A percentile compares a stretch with the other conserved stretches of the same genome.
phyloP scores from a whole-genome alignment of 2,329 filamentous ascomycete genomes.

The Dendryphion nanum region DNA sequence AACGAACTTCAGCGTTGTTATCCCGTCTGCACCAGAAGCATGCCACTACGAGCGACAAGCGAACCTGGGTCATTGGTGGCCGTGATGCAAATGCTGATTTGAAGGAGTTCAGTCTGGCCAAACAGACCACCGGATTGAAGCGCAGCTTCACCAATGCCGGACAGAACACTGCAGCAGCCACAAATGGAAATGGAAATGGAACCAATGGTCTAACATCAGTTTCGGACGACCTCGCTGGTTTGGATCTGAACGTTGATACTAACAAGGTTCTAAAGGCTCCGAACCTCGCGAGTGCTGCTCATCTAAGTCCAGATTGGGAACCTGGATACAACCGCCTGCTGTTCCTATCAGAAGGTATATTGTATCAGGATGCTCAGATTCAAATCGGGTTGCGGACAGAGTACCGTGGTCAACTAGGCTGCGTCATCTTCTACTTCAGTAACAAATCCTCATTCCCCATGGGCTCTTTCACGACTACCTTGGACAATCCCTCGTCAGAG shows the following conservation, averaged over 20 bases:
- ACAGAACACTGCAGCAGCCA: slow-evolving; percentile 20
- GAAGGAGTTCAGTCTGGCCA: slow-evolving; percentile 72
- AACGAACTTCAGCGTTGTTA: slow-evolving; percentile 85
- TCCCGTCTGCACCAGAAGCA: slow-evolving; percentile 94
- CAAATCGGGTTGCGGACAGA: slow-evolving; percentile 91
- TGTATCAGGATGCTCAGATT: slow-evolving; percentile 94
- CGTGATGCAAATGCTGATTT: slow-evolving; percentile 88
- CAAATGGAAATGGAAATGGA: slow-evolving; percentile 25
- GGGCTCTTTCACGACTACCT: slow-evolving; percentile 88
- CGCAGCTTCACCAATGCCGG: slow-evolving; percentile 70
- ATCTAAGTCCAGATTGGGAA: slow-evolving; percentile 94
- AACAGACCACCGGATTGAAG: slow-evolving; percentile 76
- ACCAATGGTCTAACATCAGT: slow-evolving; percentile 53
- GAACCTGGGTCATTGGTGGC: slow-evolving; percentile 96
- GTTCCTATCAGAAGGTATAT: slow-evolving; percentile 75
- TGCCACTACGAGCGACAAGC: slow-evolving; percentile 86
- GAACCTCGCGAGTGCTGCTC: slow-evolving; percentile 87
- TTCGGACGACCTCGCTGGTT: slow-evolving; percentile 65
- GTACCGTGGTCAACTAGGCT: slow-evolving; percentile 92
- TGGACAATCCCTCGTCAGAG: slow-evolving; percentile 70
- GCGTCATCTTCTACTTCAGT: slow-evolving; percentile 90
- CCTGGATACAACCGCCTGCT: slow-evolving; percentile 81
- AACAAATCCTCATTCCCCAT: slow-evolving; percentile 88
- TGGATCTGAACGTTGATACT: slow-evolving; percentile 70
- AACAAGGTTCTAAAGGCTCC: slow-evolving; percentile 62